Base-by-base conservation (phyloP, 306 rosid species). In the Corylus avellana region DNA sequence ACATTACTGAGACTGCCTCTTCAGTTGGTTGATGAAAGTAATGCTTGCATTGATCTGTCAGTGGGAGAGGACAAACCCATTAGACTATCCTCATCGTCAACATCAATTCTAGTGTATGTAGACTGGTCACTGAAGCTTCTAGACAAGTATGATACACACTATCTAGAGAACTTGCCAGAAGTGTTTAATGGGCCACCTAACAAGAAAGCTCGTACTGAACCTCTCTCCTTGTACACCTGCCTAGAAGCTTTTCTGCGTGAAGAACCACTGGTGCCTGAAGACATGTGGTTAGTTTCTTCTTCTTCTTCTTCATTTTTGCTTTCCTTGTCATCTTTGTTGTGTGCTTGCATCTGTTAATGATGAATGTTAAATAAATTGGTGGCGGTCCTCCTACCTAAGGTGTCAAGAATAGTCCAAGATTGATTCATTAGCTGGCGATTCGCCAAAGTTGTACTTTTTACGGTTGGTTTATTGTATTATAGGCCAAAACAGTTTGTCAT, bases 211-310 rank as follows among this genome's bases (percentile, higher is more conserved):
- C 96, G 98, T 55, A 87, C 85, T 56, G 98, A 95, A 82, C 98
- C 98, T 42, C 98, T 89, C 79, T 95, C 98, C 16, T 76, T 95
- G 89, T 95, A 95, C 88, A 89, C 97, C 74, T 95, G 98, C 86
- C 85, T 95, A 69, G 97, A 92, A 88, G 97, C 98, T 80, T 95
- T 95, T 86, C 89, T 95, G 82, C 96, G 98, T 27, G 98, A 95
- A 89, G 98, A 95, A 81, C 98, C 98, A 74, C 75, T 95, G 78
- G 98, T 95, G 77, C 98, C 98, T 82, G 98, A 95, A 88, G 99
- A 95, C 84, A 95, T 95, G 99, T 95, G 99, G 99, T 95, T 77
- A 87, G 98, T 82, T 61, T 78, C 22, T 76, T 80, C 42, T 70
- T 73, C 78, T 83, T 73, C 70, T 83, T 35, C 47, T 62, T 27